Evolutionary conservation across 1,139 yeast genomes (phyloP), one percentile per base, ranked within the genome.

Genomic region (Zygosaccharomyces sapae): DNA sequence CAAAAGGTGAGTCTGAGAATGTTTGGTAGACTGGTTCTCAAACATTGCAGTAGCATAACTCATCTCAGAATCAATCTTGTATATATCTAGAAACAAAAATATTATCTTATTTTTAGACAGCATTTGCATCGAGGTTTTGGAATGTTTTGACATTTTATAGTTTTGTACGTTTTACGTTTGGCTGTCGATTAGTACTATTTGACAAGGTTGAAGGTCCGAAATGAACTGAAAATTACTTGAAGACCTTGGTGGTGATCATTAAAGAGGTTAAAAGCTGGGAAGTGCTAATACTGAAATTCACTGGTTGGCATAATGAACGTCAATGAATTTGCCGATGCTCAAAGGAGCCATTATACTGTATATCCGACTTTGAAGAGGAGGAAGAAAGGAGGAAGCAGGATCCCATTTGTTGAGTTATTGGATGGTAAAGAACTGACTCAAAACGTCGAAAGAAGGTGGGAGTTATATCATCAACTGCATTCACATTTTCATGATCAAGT

Each of bases 1-100:
- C 63, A 86, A 45, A 83, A 57, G 95, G 92, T 51, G 96, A 88
- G 62, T 83, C 87, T 47, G 96, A 89, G 54, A 92, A 92, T 51
- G 90, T 84, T 10, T 85, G 66, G 67, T 61, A 40, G 49, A 34
- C 19, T 5, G 10, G n/a, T 38, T 38, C 10, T 10, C n/a, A 27
- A 22, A 3, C 5, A 29, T 12, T 29, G 10, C 20, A 10, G n/a
- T 9, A 22, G 25, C 10, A 29, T 12, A 22, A n/a, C n/a, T 29
- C 13, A 3, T 22, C 5, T 7, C 13, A n/a, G 13, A 27, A 8
- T 1, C 16, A n/a, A 29, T 29, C 34, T 7, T 38, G 41, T 38
- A 27, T 29, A 38, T 38, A 38, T 9, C 18, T 31, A 12, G 7
- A 5, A 13, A 18, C 6, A 12, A 31, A 31, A n/a, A n/a, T n/a